Evolutionary conservation across 2,329 filamentous ascomycete species (phyloP), one percentile per base, ranked within the genome.

Genomic region (Huntiella decipiens): DNA sequence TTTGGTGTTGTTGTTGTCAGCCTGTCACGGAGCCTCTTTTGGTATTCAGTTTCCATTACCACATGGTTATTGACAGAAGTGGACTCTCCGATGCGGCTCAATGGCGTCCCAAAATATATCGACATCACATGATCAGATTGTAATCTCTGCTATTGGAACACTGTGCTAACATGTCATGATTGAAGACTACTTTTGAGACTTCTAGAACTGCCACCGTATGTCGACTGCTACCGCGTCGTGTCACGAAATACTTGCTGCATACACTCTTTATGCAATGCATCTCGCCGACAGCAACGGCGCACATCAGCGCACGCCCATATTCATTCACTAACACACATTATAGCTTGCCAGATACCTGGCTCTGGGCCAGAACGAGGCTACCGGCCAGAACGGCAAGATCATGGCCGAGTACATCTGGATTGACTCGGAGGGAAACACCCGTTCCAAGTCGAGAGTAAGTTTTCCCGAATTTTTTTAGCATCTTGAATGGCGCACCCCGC

Each of bases 341-440:
- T 64, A 94, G 85, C 78, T 95, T 64, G 69, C 80, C 64, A 95
- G 95, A 67, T 96, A 88, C 74, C 77, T 91, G 67, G 71, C 71
- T 59, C 82, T 96, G 58, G 80, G 86, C 63, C 88, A 96, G 71
- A 83, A 81, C 63, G 87, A 28, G 22, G 22, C 22, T 10, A 28
- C 22, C 2, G 22, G 22, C 22, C 88, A 96, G 71, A 83, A 81
- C 64, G 87, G 86, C 63, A 70, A 68, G 56, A 71, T 92, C 61
- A 91, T 94, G 66, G 88, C 86, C 60, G 88, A 95, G 70, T 95
- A 95, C 68, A 78, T 95, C 71, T 95, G 88, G 88, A 81, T 95
- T 62, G 87, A 95, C 60, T 71, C 82, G 54, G 65, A 68, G 54
- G 86, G 87, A 62, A 79, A 81, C 58, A 74, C 83, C 56, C 86